These are phyloP conservation scores for Zygotorulaspora mrakii DNA, from an alignment of 1,139 yeast species.

Conservation along the genomic window DNA sequence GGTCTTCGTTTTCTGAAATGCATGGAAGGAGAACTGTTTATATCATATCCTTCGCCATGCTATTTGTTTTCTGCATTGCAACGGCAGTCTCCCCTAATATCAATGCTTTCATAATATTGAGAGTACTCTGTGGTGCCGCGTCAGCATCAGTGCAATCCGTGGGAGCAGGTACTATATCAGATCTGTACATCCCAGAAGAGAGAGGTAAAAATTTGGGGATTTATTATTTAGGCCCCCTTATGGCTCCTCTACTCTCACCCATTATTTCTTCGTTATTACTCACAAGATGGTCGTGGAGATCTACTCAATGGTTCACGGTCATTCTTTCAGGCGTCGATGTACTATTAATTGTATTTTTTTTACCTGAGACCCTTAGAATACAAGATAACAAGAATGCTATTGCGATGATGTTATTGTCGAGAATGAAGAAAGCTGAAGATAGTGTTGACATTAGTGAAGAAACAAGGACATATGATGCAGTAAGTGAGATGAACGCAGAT, in stretches of 20 bases:
- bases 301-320: slow-evolving; percentile 82
- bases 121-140: slow-evolving; percentile 74
- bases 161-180: slow-evolving; percentile 87
- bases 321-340: slow-evolving; percentile 58
- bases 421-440: slow-evolving; percentile 23
- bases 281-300: slow-evolving; percentile 78
- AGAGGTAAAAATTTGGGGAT: slow-evolving; percentile 81
- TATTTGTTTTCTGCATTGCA: slow-evolving; percentile 66
- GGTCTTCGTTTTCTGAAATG: slow-evolving; percentile 76
- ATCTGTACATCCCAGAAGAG: slow-evolving; percentile 60
- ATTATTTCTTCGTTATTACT: slow-evolving; percentile 76
- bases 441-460: neutral
- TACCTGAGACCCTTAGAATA: slow-evolving; percentile 73
- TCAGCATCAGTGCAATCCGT: slow-evolving; percentile 86
- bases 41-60: slow-evolving; percentile 59
- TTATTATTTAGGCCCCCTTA: slow-evolving; percentile 74
- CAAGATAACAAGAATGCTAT: slow-evolving; percentile 52
- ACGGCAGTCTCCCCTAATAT: slow-evolving; percentile 64
- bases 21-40: slow-evolving; percentile 75
- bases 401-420: slow-evolving; percentile 42
- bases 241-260: slow-evolving; percentile 80
- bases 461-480: neutral
- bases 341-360: slow-evolving; percentile 47
- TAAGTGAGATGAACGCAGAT: too few species aligned
- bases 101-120: slow-evolving; percentile 58